These are phyloP conservation scores for Malbranchea zuffiana DNA, from an alignment of 2,329 filamentous ascomycete species.

Conservation along the genomic window DNA sequence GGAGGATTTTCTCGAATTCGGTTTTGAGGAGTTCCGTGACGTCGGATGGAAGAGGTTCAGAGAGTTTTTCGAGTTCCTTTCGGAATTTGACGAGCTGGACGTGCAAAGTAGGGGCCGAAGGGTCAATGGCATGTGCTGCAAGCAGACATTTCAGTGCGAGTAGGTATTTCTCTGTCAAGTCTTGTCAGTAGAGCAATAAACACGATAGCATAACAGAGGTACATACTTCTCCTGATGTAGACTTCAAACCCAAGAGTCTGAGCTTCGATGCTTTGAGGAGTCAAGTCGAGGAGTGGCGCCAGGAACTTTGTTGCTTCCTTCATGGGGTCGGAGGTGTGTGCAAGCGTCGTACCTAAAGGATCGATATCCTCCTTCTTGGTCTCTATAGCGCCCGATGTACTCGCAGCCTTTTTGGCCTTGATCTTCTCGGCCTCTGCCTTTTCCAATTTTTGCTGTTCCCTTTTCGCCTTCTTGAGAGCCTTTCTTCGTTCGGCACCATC, in stretches of 20 bases:
- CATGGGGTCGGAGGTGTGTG: conserved; percentile 70
- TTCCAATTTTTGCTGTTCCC: conserved; percentile 62
- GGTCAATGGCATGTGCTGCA: conserved; percentile 58
- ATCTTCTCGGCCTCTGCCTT: conserved; percentile 72
- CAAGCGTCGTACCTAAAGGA: conserved; percentile 68
- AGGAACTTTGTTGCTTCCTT: conserved; percentile 82
- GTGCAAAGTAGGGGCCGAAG: conserved; percentile 60
- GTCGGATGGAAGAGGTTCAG: conserved; percentile 52
- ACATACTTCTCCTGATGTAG: conserved; percentile 68
- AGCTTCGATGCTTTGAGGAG: conserved; percentile 65
- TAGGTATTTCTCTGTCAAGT: conserved; percentile 61
- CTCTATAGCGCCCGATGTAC: conserved; percentile 48
- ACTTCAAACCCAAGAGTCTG: conserved; percentile 87
- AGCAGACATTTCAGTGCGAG: conserved; percentile 79
- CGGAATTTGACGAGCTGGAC: conserved; percentile 63
- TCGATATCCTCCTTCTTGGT: conserved; percentile 84
- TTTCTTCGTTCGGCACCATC: conserved; percentile 65
- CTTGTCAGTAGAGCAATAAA: background rate
- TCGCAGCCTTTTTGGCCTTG: conserved; percentile 67
- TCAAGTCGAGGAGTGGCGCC: conserved; percentile 67
- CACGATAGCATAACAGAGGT: background rate
- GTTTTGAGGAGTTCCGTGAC: conserved; percentile 58
- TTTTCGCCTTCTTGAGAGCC: conserved; percentile 80
- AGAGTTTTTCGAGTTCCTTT: conserved; percentile 46
- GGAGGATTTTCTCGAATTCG: conserved; percentile 52